Conservation (phyloP, 2,329 filamentous ascomycete genomes). For the Exophiala sp. region DNA sequence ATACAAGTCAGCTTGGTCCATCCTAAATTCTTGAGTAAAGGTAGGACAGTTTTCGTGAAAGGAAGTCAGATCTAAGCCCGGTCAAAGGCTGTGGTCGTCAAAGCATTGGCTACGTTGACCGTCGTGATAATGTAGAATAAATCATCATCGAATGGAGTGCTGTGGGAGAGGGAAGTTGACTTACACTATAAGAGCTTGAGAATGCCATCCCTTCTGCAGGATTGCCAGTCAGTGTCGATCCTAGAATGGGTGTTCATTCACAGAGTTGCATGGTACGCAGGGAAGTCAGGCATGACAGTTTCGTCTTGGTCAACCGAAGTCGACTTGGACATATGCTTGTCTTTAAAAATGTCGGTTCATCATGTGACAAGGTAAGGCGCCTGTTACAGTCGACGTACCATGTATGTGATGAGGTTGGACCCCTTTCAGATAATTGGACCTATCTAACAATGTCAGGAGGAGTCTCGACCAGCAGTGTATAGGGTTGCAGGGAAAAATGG, state of each 20-base stretch:
- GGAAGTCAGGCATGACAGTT: constrained; percentile 38
- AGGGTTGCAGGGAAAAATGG: neutral
- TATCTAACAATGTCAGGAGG: neutral
- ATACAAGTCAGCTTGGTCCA: neutral
- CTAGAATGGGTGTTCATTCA: neutral
- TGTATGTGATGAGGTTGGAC: constrained; percentile 23
- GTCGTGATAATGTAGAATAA: constrained; percentile 63
- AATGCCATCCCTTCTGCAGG: neutral
- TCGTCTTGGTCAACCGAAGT: constrained; percentile 45
- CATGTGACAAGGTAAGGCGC: constrained; percentile 45
- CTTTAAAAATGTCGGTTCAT: constrained; percentile 75
- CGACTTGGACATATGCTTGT: constrained; percentile 98
- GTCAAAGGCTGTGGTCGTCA: constrained; percentile 77
- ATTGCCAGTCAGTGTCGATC: neutral
- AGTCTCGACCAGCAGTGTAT: neutral
- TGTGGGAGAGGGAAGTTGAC: constrained; percentile 11
- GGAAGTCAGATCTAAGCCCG: constrained; percentile 49
- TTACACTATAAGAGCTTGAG: constrained; percentile 8
- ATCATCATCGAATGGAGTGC: constrained; percentile 57
- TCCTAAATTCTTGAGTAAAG: neutral
- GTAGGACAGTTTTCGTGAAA: neutral
- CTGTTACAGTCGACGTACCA: neutral
- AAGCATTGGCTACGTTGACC: constrained; percentile 76
- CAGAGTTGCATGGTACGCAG: neutral
- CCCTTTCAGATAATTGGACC: constrained; percentile 17